Evolutionary conservation across 208 protist species (phyloP), one percentile per base, ranked within the genome.

Genomic region (Naegleria fowleri): DNA sequence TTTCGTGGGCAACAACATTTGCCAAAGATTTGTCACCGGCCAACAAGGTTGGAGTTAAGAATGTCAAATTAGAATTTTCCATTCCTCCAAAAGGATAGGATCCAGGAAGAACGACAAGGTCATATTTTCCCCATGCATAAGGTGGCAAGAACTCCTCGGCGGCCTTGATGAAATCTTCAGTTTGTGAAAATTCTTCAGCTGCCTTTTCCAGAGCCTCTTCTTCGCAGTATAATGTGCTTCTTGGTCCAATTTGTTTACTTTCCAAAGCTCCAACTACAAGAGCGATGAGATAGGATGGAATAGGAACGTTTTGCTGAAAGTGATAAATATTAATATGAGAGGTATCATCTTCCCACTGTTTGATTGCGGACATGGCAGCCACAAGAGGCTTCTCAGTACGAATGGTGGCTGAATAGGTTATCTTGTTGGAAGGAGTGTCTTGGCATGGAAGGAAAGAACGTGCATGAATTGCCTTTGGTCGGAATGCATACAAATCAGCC

Each of bases 1-100:
- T 95, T 91, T 98, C 97, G 91, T 98, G 97, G 7, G 94, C 95
- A 16, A 98, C 93, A 38, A 97, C 95, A 90, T 96, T 92, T 4
- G 91, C 93, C 2, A 96, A 90, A 58, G 92, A 95, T 36, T 95
- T 75, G 89, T 98, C 96, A 59, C 96, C 96, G 16, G 95, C 95
- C 4, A 97, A 86, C 2, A 97, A 88, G 40, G 96, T 97, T 51
- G 96, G 96, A 1, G 97, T 97, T 39, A 96, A 91, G 91, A 97
- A 97, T 29, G 95, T 97, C 25, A 95, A 79, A 86, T 91, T 93
- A 22, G 92, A 86, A 86, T 95, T 94, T 90, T 95, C 95, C 95
- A 97, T 97, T 86, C 96, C 96, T 75, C 96, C 96, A 83, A 97
- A 98, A 36, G 96, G 95, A 91, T 97, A 98, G 19, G 91, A 95